Base-by-base conservation (phyloP, 441 rosid genomes). In the Caryocar brasiliense region DNA sequence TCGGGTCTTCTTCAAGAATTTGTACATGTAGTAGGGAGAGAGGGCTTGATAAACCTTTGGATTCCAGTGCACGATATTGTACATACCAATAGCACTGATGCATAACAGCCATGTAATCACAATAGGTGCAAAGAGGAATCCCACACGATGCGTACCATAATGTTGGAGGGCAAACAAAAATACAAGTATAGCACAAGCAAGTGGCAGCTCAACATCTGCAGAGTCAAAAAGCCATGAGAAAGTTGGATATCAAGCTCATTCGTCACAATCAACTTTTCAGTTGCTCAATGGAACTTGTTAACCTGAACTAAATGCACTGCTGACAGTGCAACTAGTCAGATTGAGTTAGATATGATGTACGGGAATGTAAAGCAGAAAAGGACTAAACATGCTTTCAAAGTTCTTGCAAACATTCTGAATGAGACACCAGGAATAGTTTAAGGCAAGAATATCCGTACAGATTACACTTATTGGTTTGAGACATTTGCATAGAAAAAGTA, bases 151-250 rank as follows among this genome's bases (percentile, higher is more conserved):
- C 26, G 90, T 82, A 18, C 94, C 94, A 13, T 68, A 82, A 66
- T 82, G 86, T 72, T 85, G 94, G 37, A 82, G 73, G 3, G 80
- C 70, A 54, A 85, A 85, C 71, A 85, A 40, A 28, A 74, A 58
- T 47, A 85, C 59, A 46, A 82, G 66, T 59, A 81, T 85, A 39
- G 77, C 73, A 23, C 93, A 81, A 13, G 75, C 77, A 28, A 74
- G 80, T 0, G 93, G 93, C 7, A 84, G 79, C 55, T 79, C 84
- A 47, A 81, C 79, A 69, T 81, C 93, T 84, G 82, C 78, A 71
- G 37, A 61, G 67, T 32, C 38, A 58, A 54, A 24, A 20, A 58
- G 39, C 54, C 47, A n/a, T 38, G 1, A 53, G 62, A 40, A 52
- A 26, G 46, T 36, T 33, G 22, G 11, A 34, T 38, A 51, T 11